Conservation (phyloP, 2,329 filamentous ascomycete species). For the Diplodia corticola region DNA sequence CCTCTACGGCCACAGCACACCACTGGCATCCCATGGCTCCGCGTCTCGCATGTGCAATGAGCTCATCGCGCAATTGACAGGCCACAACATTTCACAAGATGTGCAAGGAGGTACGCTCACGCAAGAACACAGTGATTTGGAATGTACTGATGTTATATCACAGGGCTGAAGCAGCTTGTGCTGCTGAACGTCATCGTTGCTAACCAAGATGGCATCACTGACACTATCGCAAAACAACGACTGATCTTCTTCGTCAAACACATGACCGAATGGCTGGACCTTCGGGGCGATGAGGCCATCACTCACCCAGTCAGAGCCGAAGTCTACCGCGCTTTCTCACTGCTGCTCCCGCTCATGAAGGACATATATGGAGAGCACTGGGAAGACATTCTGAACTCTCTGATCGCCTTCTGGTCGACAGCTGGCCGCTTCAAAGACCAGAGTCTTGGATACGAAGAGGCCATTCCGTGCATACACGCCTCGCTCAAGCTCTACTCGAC, state of each 20-base stretch:
- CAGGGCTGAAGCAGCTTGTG: slow-evolving; percentile 52
- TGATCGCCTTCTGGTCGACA: slow-evolving; percentile 41
- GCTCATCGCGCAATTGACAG: slow-evolving; percentile 60
- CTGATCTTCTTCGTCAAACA: slow-evolving; percentile 82
- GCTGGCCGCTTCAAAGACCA: not conserved
- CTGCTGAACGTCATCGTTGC: slow-evolving; percentile 57
- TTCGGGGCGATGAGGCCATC: slow-evolving; percentile 50
- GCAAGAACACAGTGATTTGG: slow-evolving; percentile 18
- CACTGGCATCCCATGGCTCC: slow-evolving; percentile 49
- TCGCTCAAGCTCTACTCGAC: slow-evolving; percentile 69
- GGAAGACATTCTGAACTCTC: slow-evolving; percentile 52
- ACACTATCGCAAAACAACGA: slow-evolving; percentile 61
- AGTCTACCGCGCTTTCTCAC: slow-evolving; percentile 54
- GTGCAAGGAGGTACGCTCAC: slow-evolving; percentile 41
- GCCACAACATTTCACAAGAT: slow-evolving; percentile 48
- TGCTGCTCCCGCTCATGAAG: slow-evolving; percentile 70
- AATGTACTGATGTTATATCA: not conserved
- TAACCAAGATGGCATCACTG: slow-evolving; percentile 49
- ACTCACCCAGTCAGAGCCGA: slow-evolving; percentile 57
- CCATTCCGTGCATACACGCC: slow-evolving; percentile 63
- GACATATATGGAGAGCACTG: slow-evolving; percentile 89
- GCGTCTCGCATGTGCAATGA: slow-evolving; percentile 60
- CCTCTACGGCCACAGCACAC: slow-evolving; percentile 51
- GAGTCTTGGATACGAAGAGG: slow-evolving; percentile 14
- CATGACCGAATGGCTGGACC: slow-evolving; percentile 67